These are phyloP conservation scores for Nepenthes mirabilis DNA, from an alignment of 148 eudicot species.

Conservation along the genomic window DNA sequence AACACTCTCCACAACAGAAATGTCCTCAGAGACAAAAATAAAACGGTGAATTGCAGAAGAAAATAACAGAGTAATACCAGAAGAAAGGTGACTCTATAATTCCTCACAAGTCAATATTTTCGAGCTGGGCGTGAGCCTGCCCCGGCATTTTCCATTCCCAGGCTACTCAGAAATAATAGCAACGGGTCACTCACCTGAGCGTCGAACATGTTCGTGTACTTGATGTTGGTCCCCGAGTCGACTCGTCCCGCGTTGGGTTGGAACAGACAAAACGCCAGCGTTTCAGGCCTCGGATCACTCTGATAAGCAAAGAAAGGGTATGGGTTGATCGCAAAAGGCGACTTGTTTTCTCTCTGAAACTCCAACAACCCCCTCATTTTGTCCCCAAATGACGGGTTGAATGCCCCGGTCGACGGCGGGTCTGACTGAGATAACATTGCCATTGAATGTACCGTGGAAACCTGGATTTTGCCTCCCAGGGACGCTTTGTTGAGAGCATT, in stretches of 20 bases:
- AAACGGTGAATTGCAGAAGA: no score
- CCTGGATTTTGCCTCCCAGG: constrained; percentile 63
- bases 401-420: constrained; percentile 77
- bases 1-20: no score
- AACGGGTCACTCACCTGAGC: constrained; percentile 37
- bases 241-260: constrained; percentile 73
- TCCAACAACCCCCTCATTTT: constrained; percentile 46
- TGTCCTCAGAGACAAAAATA: no score
- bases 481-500: constrained; percentile 56
- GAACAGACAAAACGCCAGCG: constrained; percentile 64
- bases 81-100: no score
- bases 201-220: constrained; percentile 94
- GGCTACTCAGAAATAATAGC: no score
- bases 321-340: constrained; percentile 80
- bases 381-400: constrained; percentile 36
- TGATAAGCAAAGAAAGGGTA: constrained; percentile 89
- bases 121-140: no score
- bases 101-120: no score
- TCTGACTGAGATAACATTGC: constrained; percentile 62
- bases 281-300: constrained; percentile 61
- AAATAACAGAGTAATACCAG: no score
- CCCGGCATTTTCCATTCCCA: no score
- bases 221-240: constrained; percentile 54
- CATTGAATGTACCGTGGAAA: constrained; percentile 78
- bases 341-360: constrained; percentile 42